Conservation (phyloP, 352 stramenopile species). For the Phytophthora megakarya region DNA sequence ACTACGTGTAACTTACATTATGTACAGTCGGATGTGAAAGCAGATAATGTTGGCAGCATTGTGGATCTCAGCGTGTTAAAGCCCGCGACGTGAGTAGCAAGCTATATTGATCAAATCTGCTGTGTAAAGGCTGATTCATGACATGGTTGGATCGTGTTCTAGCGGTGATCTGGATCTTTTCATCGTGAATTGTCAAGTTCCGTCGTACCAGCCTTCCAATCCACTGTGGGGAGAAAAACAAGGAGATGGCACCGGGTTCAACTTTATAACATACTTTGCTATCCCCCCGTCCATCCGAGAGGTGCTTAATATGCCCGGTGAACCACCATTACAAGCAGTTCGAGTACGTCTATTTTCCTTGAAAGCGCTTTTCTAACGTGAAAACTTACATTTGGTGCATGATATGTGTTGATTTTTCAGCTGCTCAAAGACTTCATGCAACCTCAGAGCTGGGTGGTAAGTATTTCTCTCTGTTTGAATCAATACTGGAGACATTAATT, state of each 20-base stretch:
- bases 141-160: slow-evolving; percentile 4
- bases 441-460: slow-evolving; percentile 40
- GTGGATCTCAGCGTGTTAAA: slow-evolving; percentile 61
- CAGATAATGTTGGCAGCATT: slow-evolving; percentile 76
- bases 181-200: slow-evolving; percentile 86
- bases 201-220: slow-evolving; percentile 84
- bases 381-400: background rate
- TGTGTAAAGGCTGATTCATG: background rate
- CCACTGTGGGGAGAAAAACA: slow-evolving; percentile 82
- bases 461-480: slow-evolving; percentile 1
- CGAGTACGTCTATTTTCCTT: slow-evolving; percentile 28
- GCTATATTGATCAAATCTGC: background rate
- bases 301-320: slow-evolving; percentile 46
- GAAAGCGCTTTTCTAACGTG: background rate
- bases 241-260: slow-evolving; percentile 73
- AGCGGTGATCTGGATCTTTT: slow-evolving; percentile 63
- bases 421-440: slow-evolving; percentile 49
- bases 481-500: background rate
- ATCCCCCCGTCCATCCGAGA: slow-evolving; percentile 62
- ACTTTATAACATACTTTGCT: slow-evolving; percentile 82
- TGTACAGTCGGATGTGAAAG: slow-evolving; percentile 68
- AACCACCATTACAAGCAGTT: slow-evolving; percentile 55
- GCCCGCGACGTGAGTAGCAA: slow-evolving; percentile 28
- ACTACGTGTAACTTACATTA: slow-evolving; percentile 1
- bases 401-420: slow-evolving; percentile 11